phyloP scores from a whole-genome alignment of 1,139 yeast species.

The Hyphopichia buzzinii region DNA sequence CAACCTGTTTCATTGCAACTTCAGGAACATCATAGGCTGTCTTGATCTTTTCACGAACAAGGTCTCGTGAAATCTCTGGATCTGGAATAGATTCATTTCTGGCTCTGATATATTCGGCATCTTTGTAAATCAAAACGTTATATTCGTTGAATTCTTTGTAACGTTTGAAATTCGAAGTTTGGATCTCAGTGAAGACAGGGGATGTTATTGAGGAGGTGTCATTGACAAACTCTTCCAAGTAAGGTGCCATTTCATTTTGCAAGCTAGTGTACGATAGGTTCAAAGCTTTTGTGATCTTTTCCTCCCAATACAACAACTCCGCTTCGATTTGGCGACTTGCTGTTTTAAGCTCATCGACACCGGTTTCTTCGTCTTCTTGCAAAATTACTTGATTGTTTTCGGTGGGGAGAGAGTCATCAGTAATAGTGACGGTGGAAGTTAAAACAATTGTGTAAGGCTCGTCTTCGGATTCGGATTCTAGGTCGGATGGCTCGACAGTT shows the following conservation, averaged over 20 bases:
- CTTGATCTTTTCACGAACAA: constrained; percentile 52
- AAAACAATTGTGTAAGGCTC: constrained; percentile 24
- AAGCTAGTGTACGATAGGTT: constrained; percentile 43
- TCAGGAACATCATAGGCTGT: constrained; percentile 36
- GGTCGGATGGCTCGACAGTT: constrained; percentile 2
- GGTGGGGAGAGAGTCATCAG: constrained; percentile 8
- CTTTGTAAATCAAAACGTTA: constrained; percentile 50
- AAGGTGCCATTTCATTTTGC: constrained; percentile 35
- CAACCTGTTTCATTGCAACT: constrained; percentile 28
- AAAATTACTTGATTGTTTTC: not conserved
- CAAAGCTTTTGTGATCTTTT: constrained; percentile 39
- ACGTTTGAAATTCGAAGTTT: constrained; percentile 38
- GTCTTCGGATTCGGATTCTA: constrained; percentile 7
- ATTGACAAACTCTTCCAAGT: constrained; percentile 31
- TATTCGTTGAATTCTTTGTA: constrained; percentile 47
- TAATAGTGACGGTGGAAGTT: constrained; percentile 31
- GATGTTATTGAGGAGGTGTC: constrained; percentile 37
- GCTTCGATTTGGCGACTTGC: constrained; percentile 16
- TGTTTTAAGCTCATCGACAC: constrained; percentile 3
- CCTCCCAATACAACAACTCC: constrained; percentile 32
- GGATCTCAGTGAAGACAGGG: constrained; percentile 39
- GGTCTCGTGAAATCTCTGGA: constrained; percentile 51
- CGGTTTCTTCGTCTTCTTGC: not conserved
- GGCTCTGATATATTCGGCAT: constrained; percentile 41
- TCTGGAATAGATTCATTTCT: constrained; percentile 29